Conservation (phyloP, 2,329 filamentous ascomycete genomes). For the Annulohypoxylon truncatum region DNA sequence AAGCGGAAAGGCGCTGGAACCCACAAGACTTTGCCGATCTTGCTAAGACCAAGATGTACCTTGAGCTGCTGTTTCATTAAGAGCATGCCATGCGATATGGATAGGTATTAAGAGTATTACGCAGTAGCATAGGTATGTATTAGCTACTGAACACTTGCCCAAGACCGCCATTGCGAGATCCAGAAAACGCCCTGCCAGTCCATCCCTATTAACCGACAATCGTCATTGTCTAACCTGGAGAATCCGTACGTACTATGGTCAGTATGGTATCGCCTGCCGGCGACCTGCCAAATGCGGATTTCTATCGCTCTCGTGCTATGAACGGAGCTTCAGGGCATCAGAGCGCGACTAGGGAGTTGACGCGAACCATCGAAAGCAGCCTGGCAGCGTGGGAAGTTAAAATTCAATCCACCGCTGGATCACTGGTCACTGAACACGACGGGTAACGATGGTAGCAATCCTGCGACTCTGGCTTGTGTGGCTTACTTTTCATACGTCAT, state of each 20-base stretch:
- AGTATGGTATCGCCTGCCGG: conserved; percentile 11
- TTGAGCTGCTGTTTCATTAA: conserved; percentile 33
- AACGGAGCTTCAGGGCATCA: background rate
- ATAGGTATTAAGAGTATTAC: background rate
- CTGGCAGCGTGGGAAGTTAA: conserved; percentile 13
- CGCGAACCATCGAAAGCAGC: conserved; percentile 21
- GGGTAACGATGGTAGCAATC: conserved; percentile 24
- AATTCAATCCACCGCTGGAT: conserved; percentile 28
- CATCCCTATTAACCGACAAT: conserved; percentile 37
- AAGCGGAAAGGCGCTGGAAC: conserved; percentile 36
- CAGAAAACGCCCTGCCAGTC: conserved; percentile 25
- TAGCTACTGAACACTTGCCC: conserved; percentile 18
- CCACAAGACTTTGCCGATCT: conserved; percentile 36
- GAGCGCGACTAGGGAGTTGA: conserved; percentile 3
- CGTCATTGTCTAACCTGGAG: conserved; percentile 39
- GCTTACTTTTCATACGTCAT: conserved; percentile 43
- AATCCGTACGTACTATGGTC: conserved; percentile 14
- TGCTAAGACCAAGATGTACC: conserved; percentile 25
- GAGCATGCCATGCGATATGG: conserved; percentile 36
- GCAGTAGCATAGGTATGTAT: background rate
- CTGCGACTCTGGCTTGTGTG: conserved; percentile 34
- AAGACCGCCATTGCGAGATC: conserved; percentile 27
- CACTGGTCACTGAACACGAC: background rate
- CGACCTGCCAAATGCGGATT: conserved; percentile 34
- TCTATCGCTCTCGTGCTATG: conserved; percentile 4